Evolutionary conservation across 495 filamentous ascomycete species (phyloP).

Genomic region (Penicillium salamii): DNA sequence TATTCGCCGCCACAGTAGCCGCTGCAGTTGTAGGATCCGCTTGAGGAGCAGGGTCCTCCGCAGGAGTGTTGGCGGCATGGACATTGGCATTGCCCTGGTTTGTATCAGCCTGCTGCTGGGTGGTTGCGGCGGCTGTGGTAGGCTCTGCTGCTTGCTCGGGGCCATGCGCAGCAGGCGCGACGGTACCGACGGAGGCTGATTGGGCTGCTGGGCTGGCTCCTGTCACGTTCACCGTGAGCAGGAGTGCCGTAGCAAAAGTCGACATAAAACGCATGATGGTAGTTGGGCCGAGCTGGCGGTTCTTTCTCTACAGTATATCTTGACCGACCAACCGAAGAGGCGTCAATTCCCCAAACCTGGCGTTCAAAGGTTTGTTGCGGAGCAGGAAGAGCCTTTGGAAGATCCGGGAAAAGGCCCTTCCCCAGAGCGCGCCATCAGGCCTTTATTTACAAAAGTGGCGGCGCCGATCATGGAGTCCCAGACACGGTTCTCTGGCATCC

Average conservation of each 20-base stretch:
- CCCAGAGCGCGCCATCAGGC: slow-evolving; percentile 13
- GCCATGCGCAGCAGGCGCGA: neutral
- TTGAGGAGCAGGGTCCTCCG: neutral
- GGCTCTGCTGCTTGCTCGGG: neutral
- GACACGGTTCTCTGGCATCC: slow-evolving; percentile 10
- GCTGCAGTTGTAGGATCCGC: neutral
- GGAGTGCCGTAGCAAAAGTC: slow-evolving; percentile 21
- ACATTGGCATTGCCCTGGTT: slow-evolving; percentile 12
- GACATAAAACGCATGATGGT: slow-evolving; percentile 29
- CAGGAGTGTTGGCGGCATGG: slow-evolving; percentile 9
- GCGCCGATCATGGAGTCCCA: slow-evolving; percentile 15
- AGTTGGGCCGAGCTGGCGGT: slow-evolving; percentile 8
- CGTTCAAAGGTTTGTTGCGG: slow-evolving; percentile 19
- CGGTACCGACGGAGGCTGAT: neutral
- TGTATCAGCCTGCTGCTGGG: slow-evolving; percentile 1
- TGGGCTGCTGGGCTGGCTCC: slow-evolving; percentile 14
- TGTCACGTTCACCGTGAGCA: slow-evolving; percentile 21
- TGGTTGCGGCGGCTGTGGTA: neutral
- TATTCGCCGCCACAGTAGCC: neutral
- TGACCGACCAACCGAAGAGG: slow-evolving; percentile 9
- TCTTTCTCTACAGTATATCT: neutral
- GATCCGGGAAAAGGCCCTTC: neutral
- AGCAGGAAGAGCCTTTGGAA: slow-evolving; percentile 18
- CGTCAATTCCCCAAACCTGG: slow-evolving; percentile 18
- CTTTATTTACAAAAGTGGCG: slow-evolving; percentile 23